A percentile compares a stretch with the other conserved stretches of the same genome.
phyloP scores from a whole-genome alignment of 108 stramenopile species.

The Conticribra guillardii region DNA sequence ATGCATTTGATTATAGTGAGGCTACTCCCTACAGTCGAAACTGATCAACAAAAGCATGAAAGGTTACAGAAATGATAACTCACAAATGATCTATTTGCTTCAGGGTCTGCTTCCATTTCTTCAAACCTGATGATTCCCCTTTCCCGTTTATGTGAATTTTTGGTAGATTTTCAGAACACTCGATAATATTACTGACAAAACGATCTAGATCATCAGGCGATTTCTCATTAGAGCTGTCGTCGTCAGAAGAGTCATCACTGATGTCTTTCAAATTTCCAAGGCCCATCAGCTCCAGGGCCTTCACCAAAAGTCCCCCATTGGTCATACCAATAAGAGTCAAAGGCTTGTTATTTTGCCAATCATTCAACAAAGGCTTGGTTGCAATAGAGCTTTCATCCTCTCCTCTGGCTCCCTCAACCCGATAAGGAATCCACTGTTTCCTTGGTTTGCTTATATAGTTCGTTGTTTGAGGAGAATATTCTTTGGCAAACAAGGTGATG shows the following conservation, averaged over 20 bases:
- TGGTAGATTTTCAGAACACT: slow-evolving; percentile 4
- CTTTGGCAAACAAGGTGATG: slow-evolving; percentile 34
- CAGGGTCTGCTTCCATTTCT: slow-evolving; percentile 14
- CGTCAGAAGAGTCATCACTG: neutral
- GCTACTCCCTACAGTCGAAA: no score
- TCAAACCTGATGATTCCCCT: slow-evolving; percentile 34
- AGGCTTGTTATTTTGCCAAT: slow-evolving; percentile 14
- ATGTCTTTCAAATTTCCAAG: slow-evolving; percentile 7
- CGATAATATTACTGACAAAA: neutral
- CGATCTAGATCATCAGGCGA: slow-evolving; percentile 1
- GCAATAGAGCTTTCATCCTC: slow-evolving; percentile 23
- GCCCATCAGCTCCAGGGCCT: slow-evolving; percentile 33
- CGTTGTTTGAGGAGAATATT: slow-evolving; percentile 40
- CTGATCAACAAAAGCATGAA: no score
- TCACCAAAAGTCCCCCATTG: slow-evolving; percentile 25
- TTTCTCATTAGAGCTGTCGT: neutral
- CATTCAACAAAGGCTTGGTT: slow-evolving; percentile 8
- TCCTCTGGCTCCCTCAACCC: slow-evolving; percentile 27
- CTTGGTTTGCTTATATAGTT: neutral
- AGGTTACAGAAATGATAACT: neutral
- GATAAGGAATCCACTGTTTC: slow-evolving; percentile 38
- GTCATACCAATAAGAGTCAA: slow-evolving; percentile 28
- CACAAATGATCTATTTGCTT: slow-evolving; percentile 29
- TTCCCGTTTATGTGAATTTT: slow-evolving; percentile 43
- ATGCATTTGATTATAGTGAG: no score